A percentile compares a stretch with the other conserved stretches of the same genome.
phyloP scores from a whole-genome alignment of 768 basidiomycete species.

The Psilocybe tampanensis region DNA sequence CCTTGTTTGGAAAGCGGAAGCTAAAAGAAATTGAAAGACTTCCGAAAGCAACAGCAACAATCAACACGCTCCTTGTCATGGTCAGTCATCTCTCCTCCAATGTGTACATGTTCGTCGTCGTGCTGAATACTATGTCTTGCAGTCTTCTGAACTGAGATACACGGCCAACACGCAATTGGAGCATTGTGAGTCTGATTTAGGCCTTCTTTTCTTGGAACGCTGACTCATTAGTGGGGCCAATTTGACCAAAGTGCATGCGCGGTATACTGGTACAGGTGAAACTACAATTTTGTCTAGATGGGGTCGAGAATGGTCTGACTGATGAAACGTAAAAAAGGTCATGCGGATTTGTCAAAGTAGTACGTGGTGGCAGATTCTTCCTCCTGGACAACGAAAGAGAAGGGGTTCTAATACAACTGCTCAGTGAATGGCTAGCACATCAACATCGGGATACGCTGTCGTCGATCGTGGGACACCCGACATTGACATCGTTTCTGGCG shows the following conservation, averaged over 20 bases:
- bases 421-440: slow-evolving; percentile 96
- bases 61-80: slow-evolving; percentile 42
- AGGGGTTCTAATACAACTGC: slow-evolving; percentile 1
- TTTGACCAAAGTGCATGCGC: slow-evolving; percentile 75
- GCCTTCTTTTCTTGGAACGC: background rate
- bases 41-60: slow-evolving; percentile 29
- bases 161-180: slow-evolving; percentile 96
- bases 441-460: slow-evolving; percentile 96
- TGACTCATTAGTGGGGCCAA: slow-evolving; percentile 17
- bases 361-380: slow-evolving; percentile 41
- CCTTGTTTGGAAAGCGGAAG: slow-evolving; percentile 13
- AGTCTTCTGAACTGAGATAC: slow-evolving; percentile 93
- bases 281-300: slow-evolving; percentile 17
- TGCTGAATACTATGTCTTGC: slow-evolving; percentile 10
- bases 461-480: slow-evolving; percentile 90
- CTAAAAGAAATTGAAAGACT: slow-evolving; percentile 16
- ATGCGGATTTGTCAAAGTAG: slow-evolving; percentile 97
- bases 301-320: slow-evolving; percentile 2
- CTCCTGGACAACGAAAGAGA: background rate
- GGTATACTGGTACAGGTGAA: slow-evolving; percentile 94
- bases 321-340: slow-evolving; percentile 51
- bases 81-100: slow-evolving; percentile 37
- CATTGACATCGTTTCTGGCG: slow-evolving; percentile 83
- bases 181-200: slow-evolving; percentile 67
- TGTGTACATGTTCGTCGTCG: background rate